Percentiles rank a stretch among this genome's conserved stretches.
Conservation (phyloP, 352 stramenopile species). For the Achlya hypogyna region DNA sequence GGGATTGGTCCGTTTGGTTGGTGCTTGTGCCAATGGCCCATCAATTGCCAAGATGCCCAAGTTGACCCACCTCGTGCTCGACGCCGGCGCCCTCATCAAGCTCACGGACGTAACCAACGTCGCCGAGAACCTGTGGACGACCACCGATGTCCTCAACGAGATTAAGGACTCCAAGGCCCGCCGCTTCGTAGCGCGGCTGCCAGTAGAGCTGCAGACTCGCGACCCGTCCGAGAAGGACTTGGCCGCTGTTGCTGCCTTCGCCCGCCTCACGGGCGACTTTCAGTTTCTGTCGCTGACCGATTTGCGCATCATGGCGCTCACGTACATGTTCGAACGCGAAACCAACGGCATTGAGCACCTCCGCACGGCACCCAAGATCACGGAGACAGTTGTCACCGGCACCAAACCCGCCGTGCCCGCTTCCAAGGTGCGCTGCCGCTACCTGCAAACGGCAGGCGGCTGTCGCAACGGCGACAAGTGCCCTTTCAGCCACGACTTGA, state of each 20-base stretch:
- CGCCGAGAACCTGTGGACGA: conserved; percentile 83
- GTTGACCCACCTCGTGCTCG: conserved; percentile 67
- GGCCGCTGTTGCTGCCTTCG: conserved; percentile 70
- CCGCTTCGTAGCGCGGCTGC: conserved; percentile 52
- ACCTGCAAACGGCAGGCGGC: conserved; percentile 60
- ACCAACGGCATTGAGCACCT: conserved; percentile 57
- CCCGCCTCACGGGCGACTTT: conserved; percentile 81
- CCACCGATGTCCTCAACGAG: conserved; percentile 72
- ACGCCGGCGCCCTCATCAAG: conserved; percentile 85
- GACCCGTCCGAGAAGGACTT: conserved; percentile 75
- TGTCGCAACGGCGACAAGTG: conserved; percentile 76
- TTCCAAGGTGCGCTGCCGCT: conserved; percentile 46
- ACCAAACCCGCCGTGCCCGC: conserved; percentile 35
- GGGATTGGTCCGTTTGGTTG: no score
- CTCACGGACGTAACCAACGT: conserved; percentile 62
- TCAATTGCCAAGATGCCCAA: conserved; percentile 27
- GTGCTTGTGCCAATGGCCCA: no score
- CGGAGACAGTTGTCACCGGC: conserved; percentile 62
- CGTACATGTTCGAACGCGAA: conserved; percentile 79
- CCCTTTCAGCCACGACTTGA: conserved; percentile 66
- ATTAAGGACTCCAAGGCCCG: conserved; percentile 78
- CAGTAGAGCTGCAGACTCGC: conserved; percentile 66
- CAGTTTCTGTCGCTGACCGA: conserved; percentile 75
- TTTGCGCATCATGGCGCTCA: conserved; percentile 80
- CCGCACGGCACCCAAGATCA: conserved; percentile 53